These are phyloP conservation scores for Candida succiphila DNA, from an alignment of 805 yeast genomes.

Conservation along the genomic window DNA sequence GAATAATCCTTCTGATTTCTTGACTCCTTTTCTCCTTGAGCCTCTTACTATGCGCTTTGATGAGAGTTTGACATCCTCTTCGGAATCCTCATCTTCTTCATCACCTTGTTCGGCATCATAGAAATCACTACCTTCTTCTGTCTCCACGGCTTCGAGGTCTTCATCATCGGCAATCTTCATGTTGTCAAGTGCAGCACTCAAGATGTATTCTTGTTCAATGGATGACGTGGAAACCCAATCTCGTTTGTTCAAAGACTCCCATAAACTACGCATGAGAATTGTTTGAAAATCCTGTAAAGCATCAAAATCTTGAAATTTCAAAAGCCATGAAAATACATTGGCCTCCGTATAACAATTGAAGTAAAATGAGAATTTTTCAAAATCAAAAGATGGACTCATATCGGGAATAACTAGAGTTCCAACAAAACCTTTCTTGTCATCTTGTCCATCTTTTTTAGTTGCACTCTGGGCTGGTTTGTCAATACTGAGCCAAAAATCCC, in stretches of 20 bases:
- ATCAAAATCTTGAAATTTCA: constrained; percentile 37
- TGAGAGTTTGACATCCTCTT: constrained; percentile 8
- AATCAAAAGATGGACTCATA: constrained; percentile 60
- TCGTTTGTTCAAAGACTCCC: constrained; percentile 47
- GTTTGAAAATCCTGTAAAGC: constrained; percentile 42
- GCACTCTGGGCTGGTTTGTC: constrained; percentile 11
- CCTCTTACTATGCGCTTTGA: too few relatives aligned
- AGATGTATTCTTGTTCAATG: constrained; percentile 44
- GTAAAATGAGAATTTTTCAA: constrained; percentile 44
- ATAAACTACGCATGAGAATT: constrained; percentile 39
- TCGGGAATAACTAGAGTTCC: constrained; percentile 34
- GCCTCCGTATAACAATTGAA: constrained; percentile 44
- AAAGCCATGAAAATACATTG: constrained; percentile 48
- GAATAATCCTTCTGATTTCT: constrained; percentile 9
- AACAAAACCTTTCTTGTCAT: constrained; percentile 16
- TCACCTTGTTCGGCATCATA: constrained; percentile 12
- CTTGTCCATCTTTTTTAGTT: constrained; percentile 2
- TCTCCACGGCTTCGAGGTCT: constrained; percentile 22
- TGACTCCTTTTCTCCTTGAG: constrained; percentile 3
- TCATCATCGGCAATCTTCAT: constrained; percentile 16
- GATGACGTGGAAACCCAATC: constrained; percentile 35
- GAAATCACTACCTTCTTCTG: constrained; percentile 21
- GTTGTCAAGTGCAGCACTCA: constrained; percentile 37
- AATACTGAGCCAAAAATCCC: constrained; percentile 42
- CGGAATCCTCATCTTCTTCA: constrained; percentile 24